phyloP scores from a whole-genome alignment of 2,329 filamentous ascomycete genomes.

The Aspergillus alliaceus region DNA sequence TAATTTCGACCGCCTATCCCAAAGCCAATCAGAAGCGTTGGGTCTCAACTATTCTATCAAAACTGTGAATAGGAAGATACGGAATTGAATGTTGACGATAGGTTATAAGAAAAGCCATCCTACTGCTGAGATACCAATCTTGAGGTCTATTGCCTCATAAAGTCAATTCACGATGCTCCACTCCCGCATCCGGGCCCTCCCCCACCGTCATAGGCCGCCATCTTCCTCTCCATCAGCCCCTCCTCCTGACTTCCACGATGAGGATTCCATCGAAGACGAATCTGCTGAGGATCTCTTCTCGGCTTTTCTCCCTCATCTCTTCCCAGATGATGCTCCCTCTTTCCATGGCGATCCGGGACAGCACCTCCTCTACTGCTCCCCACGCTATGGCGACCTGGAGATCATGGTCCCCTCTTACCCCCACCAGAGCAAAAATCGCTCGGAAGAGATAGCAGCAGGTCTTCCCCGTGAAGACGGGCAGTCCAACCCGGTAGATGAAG shows the following conservation, averaged over 20 bases:
- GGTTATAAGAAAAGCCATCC: background rate
- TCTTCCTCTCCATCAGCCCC: constrained; percentile 12
- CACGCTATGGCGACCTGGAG: constrained; percentile 40
- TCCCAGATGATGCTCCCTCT: constrained; percentile 56
- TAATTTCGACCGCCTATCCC: background rate
- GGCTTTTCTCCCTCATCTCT: constrained; percentile 54
- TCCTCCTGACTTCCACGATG: constrained; percentile 17
- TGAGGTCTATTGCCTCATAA: background rate
- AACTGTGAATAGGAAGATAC: background rate
- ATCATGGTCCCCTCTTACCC: constrained; percentile 46
- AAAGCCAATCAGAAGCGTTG: background rate
- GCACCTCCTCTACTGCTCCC: constrained; percentile 51
- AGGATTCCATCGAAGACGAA: constrained; percentile 23
- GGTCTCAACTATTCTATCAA: background rate
- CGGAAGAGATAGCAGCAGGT: constrained; percentile 17
- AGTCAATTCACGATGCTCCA: constrained; percentile 26
- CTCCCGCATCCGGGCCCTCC: constrained; percentile 31
- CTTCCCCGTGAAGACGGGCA: constrained; percentile 6
- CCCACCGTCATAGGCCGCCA: constrained; percentile 17
- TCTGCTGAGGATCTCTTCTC: constrained; percentile 55
- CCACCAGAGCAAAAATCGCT: constrained; percentile 29
- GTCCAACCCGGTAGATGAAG: constrained; percentile 41
- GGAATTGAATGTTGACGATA: background rate
- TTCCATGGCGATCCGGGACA: constrained; percentile 56
- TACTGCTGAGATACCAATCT: background rate